Conservation (phyloP, 805 yeast species). For the Hyphopichia homilentoma region DNA sequence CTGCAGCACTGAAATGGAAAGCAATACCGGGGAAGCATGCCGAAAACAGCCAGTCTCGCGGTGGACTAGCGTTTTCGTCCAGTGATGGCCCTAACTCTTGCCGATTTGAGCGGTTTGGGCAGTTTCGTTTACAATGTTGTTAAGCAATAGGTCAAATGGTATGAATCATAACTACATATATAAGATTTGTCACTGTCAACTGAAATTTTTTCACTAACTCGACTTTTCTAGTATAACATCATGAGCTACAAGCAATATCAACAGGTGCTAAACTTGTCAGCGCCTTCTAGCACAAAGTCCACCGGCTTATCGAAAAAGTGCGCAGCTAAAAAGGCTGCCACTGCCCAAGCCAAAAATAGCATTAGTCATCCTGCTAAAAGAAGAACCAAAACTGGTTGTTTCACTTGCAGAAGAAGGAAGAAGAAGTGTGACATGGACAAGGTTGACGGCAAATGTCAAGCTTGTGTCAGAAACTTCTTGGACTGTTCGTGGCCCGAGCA, state of each 20-base stretch:
- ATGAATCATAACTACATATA: no score
- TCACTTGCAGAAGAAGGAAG: conserved; percentile 61
- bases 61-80: background rate
- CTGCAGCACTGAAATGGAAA: background rate
- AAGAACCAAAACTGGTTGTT: conserved; percentile 51
- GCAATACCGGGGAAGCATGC: background rate
- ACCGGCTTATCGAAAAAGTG: conserved; percentile 1
- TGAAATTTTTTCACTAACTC: no score
- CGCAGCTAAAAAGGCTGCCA: conserved; percentile 3
- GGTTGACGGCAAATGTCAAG: conserved; percentile 42
- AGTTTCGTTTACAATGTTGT: no score
- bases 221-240: no score
- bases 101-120: no score
- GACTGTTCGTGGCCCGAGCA: conserved; percentile 41
- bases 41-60: conserved; percentile 1
- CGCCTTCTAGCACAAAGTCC: conserved; percentile 10
- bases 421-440: conserved; percentile 57
- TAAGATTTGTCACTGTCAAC: background rate
- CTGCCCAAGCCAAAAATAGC: background rate
- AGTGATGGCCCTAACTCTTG: background rate
- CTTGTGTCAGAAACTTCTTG: conserved; percentile 40
- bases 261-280: conserved; percentile 30
- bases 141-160: no score
- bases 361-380: conserved; percentile 12
- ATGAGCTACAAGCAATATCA: conserved; percentile 34